Base-by-base conservation (phyloP, 768 basidiomycete species). In the Cystoderma amianthinum region DNA sequence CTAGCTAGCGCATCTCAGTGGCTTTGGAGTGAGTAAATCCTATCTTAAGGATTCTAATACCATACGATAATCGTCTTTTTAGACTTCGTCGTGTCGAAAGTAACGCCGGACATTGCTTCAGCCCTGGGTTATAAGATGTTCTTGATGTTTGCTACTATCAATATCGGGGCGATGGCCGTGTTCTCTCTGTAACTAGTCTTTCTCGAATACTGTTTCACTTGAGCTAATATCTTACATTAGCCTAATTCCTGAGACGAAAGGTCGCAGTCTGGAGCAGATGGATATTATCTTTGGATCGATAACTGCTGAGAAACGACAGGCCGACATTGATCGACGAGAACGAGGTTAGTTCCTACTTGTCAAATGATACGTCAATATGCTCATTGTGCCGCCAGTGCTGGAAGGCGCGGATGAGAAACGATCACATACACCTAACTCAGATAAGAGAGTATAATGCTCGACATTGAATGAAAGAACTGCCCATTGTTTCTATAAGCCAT, bases 1-100 rank as follows among this genome's bases (percentile, higher is more conserved):
- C n/a, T n/a, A n/a, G 90, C 82, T 0, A 82, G 82, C 43, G 78
- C 79, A 12, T 78, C 85, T 2, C 90, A 92, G 43, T 91, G 88
- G 88, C 60, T 92, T 6, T 89, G 74, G 72, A 88, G 82, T 83
- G 49, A 41, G 77, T 69, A n/a, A n/a, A n/a, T n/a, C n/a, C n/a
- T n/a, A n/a, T n/a, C n/a, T n/a, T n/a, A n/a, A n/a, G n/a, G n/a
- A n/a, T n/a, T n/a, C n/a, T n/a, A n/a, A n/a, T n/a, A n/a, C n/a
- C n/a, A n/a, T n/a, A n/a, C n/a, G n/a, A n/a, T n/a, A n/a, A n/a
- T 28, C 7, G n/a, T 7, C 7, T 18, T 5, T n/a, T 11, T 43
- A 83, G 82, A 84, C 59, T 87, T 85, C 47, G 76, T 81, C 41
- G 69, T 89, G 15, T 69, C 82, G 3, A 85, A 85, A 61, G 70